Conservation (phyloP, 2,329 filamentous ascomycete genomes). For the Juglanconis sp. region DNA sequence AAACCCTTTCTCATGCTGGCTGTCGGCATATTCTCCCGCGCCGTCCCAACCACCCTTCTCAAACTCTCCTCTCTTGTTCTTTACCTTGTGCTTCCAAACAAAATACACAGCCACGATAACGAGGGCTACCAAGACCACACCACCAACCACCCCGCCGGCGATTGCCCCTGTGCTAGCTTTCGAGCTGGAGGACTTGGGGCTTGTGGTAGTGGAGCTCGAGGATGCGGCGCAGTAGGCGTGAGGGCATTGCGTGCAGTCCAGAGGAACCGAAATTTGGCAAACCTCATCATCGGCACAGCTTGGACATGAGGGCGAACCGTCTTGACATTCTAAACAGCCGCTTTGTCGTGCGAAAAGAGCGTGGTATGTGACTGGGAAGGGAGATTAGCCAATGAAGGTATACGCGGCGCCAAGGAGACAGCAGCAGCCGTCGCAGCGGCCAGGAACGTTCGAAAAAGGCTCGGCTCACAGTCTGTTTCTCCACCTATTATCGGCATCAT, state of each 20-base stretch:
- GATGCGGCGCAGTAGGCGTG: slow-evolving; percentile 42
- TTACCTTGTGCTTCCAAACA: slow-evolving; percentile 85
- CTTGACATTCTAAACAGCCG: slow-evolving; percentile 45
- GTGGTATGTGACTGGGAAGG: slow-evolving; percentile 21
- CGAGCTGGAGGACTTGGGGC: slow-evolving; percentile 33
- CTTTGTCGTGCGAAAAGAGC: slow-evolving; percentile 38
- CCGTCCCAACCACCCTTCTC: slow-evolving; percentile 53
- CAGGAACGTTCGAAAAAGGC: background rate
- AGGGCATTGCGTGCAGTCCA: slow-evolving; percentile 46
- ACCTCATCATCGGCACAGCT: slow-evolving; percentile 37
- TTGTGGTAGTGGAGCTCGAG: slow-evolving; percentile 19
- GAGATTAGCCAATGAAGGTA: slow-evolving; percentile 3
- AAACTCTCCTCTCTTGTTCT: slow-evolving; percentile 66
- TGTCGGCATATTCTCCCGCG: slow-evolving; percentile 48
- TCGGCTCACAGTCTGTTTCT: slow-evolving; percentile 6
- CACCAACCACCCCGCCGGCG: slow-evolving; percentile 86
- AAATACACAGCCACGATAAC: slow-evolving; percentile 70
- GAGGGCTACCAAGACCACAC: slow-evolving; percentile 70
- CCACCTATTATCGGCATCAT: slow-evolving; percentile 10
- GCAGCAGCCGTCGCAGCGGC: background rate
- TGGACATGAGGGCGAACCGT: slow-evolving; percentile 42
- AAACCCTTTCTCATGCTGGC: slow-evolving; percentile 50
- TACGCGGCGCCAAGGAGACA: background rate
- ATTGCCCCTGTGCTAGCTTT: slow-evolving; percentile 75
- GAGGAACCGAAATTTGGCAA: slow-evolving; percentile 45